Evolutionary conservation across 768 basidiomycete genomes (phyloP), one percentile per base, ranked within the genome.

Genomic region (Lentinula boryana): DNA sequence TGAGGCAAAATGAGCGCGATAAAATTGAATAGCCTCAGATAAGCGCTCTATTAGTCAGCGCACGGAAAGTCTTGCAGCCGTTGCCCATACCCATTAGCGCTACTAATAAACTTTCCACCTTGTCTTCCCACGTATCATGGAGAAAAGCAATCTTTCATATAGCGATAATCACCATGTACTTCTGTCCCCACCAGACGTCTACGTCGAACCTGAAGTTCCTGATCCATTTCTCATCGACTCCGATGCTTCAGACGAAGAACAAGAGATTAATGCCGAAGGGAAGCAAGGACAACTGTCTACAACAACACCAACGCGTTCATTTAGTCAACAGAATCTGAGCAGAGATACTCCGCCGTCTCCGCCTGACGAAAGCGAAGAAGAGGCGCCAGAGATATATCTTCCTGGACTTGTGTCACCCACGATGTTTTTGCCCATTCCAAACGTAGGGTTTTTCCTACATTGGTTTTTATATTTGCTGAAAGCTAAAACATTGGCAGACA

Each of bases 381-480:
- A 80, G 40, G 70, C 76, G 0, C 86, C 83, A 2, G 82, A 84
- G 51, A 67, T 89, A 21, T 86, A 84, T 69, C 75, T 90, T 31
- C 89, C 90, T 2, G 84, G 84, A 40, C 82, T 93, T 40, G 78
- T 86, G 38, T 71, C 83, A 32, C 86, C 91, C 36, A 87, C 85
- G 36, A 88, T 93, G 87, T 93, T 93, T 70, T 75, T 93, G 51
- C 91, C 91, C n/a, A 88, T 93, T 46, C 91, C 92, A 55, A 91
- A 91, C 77, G 91, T 93, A 81, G 84, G 89, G 83, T 75, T 66
- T 65, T 74, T 74, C 54, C 73, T 82, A 63, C 81, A 79, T 50
- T 76, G 76, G 71, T 72, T 77, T 61, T 75, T 80, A 10, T 88
- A 84, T 84, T 87, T 83, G 84, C 71, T 89, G 13, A 56, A 74